Evolutionary conservation across 2,329 filamentous ascomycete genomes (phyloP), one percentile per base, ranked within the genome.

Genomic region (Penicillium concentricum): DNA sequence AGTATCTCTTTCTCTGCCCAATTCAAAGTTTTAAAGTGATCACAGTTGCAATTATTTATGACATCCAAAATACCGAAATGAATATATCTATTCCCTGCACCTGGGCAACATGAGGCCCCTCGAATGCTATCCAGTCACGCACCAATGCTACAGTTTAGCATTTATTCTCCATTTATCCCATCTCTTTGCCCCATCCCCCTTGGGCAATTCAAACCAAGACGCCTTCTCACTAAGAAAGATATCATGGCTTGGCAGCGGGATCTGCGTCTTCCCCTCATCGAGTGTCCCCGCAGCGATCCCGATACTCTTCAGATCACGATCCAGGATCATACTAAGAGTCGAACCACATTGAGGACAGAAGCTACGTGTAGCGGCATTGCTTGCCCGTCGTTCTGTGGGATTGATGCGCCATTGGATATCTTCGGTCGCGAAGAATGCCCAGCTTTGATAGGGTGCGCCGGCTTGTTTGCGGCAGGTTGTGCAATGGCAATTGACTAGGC

Each of bases 391-490:
- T 7, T 62, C 66, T 32, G 67, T 74, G 6, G 70, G 62, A 16
- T 69, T 70, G 50, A 72, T 60, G 15, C 42, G 28, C 69, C 68
- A 78, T 10, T 64, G 71, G 41, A 82, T 59, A 26, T 69, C 59
- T 8, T 62, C 54, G 37, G 57, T 59, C 0, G 72, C 66, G 39
- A 81, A 74, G 9, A 69, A 57, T 8, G 72, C 69, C 58, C 79
- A 82, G 4, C 75, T 71, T 35, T 81, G 68, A 56, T 73, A 82
- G 1, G 75, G 74, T 4, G 74, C 76, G 13, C 80, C 79, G 2
- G 79, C 77, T 38, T 80, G 58, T 62, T 78, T 77, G 55, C 79
- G 78, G 59, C 81, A 83, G 39, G 75, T 75, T n/a, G 66, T 68
- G 62, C 81, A 83, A 63, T 82, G 74, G 65, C 80, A 83, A 54